Evolutionary conservation across 2,329 filamentous ascomycete species (phyloP).

Genomic region (Fusarium sp.): DNA sequence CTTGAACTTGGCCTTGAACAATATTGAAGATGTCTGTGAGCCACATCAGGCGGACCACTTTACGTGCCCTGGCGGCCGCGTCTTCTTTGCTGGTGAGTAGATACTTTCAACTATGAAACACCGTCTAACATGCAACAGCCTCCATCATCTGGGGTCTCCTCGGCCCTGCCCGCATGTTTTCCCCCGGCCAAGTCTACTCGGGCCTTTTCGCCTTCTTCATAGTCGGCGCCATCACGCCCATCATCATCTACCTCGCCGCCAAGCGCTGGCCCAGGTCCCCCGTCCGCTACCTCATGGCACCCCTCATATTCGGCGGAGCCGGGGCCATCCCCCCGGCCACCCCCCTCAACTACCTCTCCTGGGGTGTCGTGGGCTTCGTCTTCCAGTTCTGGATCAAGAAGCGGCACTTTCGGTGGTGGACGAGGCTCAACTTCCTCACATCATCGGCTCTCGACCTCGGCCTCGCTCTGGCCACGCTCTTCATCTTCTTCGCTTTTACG

Average conservation of each 20-base stretch:
- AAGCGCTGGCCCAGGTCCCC: slow-evolving; percentile 65
- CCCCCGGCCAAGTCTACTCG: slow-evolving; percentile 70
- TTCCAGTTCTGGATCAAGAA: slow-evolving; percentile 78
- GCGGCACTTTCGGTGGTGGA: slow-evolving; percentile 77
- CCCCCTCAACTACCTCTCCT: slow-evolving; percentile 79
- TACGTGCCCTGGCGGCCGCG: slow-evolving; percentile 71
- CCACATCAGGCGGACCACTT: slow-evolving; percentile 68
- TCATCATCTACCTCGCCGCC: slow-evolving; percentile 63
- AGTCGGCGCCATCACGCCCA: slow-evolving; percentile 65
- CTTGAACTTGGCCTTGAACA: slow-evolving; percentile 70
- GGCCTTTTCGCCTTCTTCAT: slow-evolving; percentile 71
- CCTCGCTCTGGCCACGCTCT: slow-evolving; percentile 73
- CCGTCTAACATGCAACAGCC: slow-evolving; percentile 50
- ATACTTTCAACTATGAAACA: not conserved
- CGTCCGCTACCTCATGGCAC: slow-evolving; percentile 67
- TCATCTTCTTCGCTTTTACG: slow-evolving; percentile 78
- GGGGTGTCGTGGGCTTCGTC: slow-evolving; percentile 76
- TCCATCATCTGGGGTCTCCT: slow-evolving; percentile 77
- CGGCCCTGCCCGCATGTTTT: slow-evolving; percentile 73
- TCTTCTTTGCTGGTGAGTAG: slow-evolving; percentile 70
- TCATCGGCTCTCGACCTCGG: slow-evolving; percentile 78
- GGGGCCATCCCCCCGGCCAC: slow-evolving; percentile 73
- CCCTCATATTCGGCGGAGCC: slow-evolving; percentile 72
- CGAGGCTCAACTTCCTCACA: slow-evolving; percentile 78
- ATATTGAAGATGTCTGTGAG: slow-evolving; percentile 74